Percentiles rank a stretch among this genome's conserved stretches.
Conservation (phyloP, 192 early-diverging fungal species). For the Gorgonomyces haynaldii region DNA sequence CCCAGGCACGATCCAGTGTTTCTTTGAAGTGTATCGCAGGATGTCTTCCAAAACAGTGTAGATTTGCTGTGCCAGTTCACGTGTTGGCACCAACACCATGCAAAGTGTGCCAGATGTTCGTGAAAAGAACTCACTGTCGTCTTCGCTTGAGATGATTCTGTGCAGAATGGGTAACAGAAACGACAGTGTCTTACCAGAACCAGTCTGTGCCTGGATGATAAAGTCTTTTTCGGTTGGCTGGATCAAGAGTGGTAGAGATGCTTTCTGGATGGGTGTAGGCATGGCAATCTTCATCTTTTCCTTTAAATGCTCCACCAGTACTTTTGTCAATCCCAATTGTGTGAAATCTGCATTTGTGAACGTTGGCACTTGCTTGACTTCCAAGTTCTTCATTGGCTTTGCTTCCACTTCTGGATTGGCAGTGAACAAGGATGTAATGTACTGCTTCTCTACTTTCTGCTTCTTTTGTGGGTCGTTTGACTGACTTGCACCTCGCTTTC, state of each 20-base stretch:
- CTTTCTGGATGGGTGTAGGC: constrained; percentile 84
- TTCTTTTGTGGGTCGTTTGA: not conserved
- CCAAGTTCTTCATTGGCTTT: not conserved
- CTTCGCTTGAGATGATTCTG: constrained; percentile 53
- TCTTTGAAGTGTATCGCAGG: constrained; percentile 75
- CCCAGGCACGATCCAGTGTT: constrained; percentile 35
- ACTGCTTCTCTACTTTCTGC: constrained; percentile 39
- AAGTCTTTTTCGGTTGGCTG: constrained; percentile 52
- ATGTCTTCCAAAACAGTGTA: constrained; percentile 62
- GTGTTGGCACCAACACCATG: constrained; percentile 90
- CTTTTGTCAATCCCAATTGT: not conserved
- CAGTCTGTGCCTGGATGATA: constrained; percentile 90
- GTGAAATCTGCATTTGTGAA: not conserved
- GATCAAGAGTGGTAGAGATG: constrained; percentile 57
- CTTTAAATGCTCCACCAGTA: constrained; percentile 13
- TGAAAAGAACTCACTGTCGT: constrained; percentile 9
- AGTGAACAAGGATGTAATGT: constrained; percentile 74
- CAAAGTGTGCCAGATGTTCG: constrained; percentile 75
- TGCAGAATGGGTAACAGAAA: constrained; percentile 88
- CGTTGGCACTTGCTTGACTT: not conserved
- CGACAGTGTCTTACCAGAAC: constrained; percentile 93
- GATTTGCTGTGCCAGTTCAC: constrained; percentile 95
- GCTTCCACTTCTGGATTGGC: constrained; percentile 49
- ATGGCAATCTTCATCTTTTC: constrained; percentile 59
- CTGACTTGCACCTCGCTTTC: not conserved